Base-by-base conservation (phyloP, 345 rosid species). In the Euphorbia pulcherrima region DNA sequence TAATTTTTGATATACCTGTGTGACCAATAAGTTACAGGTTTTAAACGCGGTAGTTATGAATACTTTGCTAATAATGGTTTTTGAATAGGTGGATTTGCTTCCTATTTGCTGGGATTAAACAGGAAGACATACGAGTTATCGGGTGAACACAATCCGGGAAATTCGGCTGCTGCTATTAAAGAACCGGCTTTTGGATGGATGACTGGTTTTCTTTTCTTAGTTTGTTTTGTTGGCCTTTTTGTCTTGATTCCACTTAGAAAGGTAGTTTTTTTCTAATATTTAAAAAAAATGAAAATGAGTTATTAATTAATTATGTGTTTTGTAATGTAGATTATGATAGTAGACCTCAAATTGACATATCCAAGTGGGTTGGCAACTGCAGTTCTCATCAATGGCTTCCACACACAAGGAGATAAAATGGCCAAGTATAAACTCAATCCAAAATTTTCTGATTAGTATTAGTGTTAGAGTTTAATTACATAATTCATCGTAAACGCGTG, bases 141-240 rank as follows among this genome's bases (percentile, higher is more conserved):
- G 17, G 97, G 98, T 62, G 89, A 76, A 12, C 75, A 75, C 67
- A 75, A 83, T 23, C 86, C 79, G 76, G 98, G 98, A 40, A 93
- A 93, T 75, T 81, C 94, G 51, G 58, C 80, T 8, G 51, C 58
- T 2, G 83, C 87, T 48, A 73, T 93, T 14, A 93, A 89, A 76
- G 91, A 93, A 33, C 98, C 98, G 41, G 98, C 82, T 8, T 74
- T 93, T 58, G 97, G 96, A 57, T 93, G 98, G 98, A 93, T 93
- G 98, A 85, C 83, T 69, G 87, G 84, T 67, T 90, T 71, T 78
- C 94, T 93, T 62, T 90, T 84, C 58, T 76, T 79, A 14, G 97
- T 89, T 62, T 93, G 98, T 82, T 93, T 89, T 83, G 87, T 93
- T 30, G 97, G 98, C 40, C 94, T 93, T 63, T 93, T 90, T 56